Evolutionary conservation across 495 filamentous ascomycete species (phyloP), one percentile per base, ranked within the genome.

Genomic region (Annulohypoxylon moriforme): DNA sequence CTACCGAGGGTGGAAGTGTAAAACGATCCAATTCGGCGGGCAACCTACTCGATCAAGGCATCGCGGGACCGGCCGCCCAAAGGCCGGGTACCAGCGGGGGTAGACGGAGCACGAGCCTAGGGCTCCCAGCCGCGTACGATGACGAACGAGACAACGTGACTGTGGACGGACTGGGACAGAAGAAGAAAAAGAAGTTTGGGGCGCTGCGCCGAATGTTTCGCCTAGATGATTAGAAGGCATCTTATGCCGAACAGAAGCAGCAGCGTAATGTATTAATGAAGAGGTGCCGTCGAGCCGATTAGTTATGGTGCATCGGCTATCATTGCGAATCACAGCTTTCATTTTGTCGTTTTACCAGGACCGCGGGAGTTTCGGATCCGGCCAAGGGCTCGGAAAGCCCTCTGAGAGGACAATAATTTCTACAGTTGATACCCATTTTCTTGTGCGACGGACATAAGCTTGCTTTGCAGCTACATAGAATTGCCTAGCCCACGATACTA

Each of bases 161-260:
- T 49, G 57, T 69, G 59, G 73, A 76, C 58, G 46, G 63, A 18
- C 3, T 64, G 25, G 81, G 78, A 64, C 79, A 83, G 46, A 84
- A 79, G 77, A 88, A 86, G 81, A 88, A 87, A 81, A 90, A 89
- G 83, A 87, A 84, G 77, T 90, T 90, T 72, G 81, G 80, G 44
- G 71, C 77, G 40, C 68, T 90, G 74, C 84, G 88, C 74, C 81
- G 81, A 67, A 86, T 85, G 72, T 89, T 90, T 79, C 79, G 85
- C 38, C 74, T 89, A 52, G 75, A 85, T 73, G 83, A 86, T 63
- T 89, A 78, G 80, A 74, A 47, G 34, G 27, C 46, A 50, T 62
- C 55, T 9, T 40, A 49, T 25, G 22, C 53, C 52, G 52, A 63
- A 34, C 22, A 11, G 57, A 38, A 46, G 53, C 74, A 55, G 57